Conservation (phyloP, 352 stramenopile species). For the Pythium chondricola region DNA sequence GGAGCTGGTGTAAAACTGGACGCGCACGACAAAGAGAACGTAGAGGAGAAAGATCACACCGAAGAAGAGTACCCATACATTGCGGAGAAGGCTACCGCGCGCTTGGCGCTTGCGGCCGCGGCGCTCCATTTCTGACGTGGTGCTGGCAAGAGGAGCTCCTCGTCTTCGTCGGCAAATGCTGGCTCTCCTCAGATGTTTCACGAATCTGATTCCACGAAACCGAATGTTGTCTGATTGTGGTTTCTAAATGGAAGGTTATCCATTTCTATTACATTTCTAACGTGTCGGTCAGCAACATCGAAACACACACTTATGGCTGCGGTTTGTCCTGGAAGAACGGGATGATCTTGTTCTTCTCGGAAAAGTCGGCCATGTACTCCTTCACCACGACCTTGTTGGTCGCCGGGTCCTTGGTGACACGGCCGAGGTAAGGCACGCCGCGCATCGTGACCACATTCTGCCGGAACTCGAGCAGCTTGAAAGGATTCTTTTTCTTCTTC, state of each 20-base stretch:
- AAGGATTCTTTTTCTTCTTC: conserved; percentile 76
- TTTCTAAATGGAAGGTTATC: neutral
- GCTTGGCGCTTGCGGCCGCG: conserved; percentile 6
- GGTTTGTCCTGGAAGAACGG: conserved; percentile 33
- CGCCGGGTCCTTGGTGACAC: conserved; percentile 34
- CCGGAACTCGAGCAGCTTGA: conserved; percentile 51
- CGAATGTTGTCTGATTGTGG: neutral
- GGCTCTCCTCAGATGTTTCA: conserved; percentile 1
- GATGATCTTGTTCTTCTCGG: conserved; percentile 32
- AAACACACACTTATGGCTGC: neutral
- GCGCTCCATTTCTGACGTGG: no score
- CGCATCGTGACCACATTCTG: conserved; percentile 48
- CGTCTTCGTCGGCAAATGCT: no score
- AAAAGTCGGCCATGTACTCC: conserved; percentile 42
- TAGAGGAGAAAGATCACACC: conserved; percentile 28
- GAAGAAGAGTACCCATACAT: conserved; percentile 21
- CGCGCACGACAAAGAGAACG: conserved; percentile 30
- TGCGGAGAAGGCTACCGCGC: conserved; percentile 5
- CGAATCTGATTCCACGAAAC: conserved; percentile 4
- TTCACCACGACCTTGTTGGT: conserved; percentile 32
- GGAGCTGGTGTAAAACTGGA: conserved; percentile 13
- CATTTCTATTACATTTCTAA: neutral
- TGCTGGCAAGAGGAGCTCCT: no score
- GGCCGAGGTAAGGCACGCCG: conserved; percentile 59
- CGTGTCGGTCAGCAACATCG: neutral